Evolutionary conservation across 139 green algal genomes (phyloP).

Genomic region (Haematococcus lacustris): DNA sequence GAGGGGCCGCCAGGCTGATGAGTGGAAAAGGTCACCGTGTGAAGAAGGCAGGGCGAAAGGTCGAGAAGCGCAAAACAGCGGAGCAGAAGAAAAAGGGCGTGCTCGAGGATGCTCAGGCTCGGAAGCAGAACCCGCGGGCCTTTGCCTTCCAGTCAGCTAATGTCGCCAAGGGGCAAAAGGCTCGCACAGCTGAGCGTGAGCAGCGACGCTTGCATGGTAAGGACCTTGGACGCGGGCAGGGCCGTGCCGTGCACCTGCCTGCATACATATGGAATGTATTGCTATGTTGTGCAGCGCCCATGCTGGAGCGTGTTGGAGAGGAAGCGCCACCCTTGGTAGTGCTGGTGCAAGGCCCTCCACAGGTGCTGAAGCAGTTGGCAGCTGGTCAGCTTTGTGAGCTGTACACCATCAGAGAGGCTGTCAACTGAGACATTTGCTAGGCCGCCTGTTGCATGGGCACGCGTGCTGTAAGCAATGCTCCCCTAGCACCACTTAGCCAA

Average conservation of each 20-base stretch:
- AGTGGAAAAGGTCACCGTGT: no score
- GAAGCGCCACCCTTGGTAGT: slow-evolving; percentile 91
- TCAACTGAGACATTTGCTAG: background rate
- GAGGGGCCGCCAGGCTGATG: no score
- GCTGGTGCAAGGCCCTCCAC: slow-evolving; percentile 88
- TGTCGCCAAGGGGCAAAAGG: slow-evolving; percentile 56
- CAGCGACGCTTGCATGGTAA: slow-evolving; percentile 84
- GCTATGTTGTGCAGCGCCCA: slow-evolving; percentile 48
- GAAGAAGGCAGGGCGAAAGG: slow-evolving; percentile 66
- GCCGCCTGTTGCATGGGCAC: background rate
- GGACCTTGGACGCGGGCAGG: background rate
- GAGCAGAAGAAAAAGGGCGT: no score
- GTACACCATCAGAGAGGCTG: background rate
- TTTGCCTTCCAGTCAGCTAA: slow-evolving; percentile 60
- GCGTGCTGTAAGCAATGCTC: background rate
- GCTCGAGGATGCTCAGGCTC: slow-evolving; percentile 19
- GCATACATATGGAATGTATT: background rate
- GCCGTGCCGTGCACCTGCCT: background rate
- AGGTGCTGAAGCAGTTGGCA: slow-evolving; percentile 16
- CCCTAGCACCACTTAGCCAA: background rate
- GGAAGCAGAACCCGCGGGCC: slow-evolving; percentile 60
- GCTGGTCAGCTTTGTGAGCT: background rate
- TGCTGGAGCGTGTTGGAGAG: slow-evolving; percentile 51
- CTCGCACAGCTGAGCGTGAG: slow-evolving; percentile 79
- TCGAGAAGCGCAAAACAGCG: slow-evolving; percentile 46